A percentile compares a stretch with the other conserved stretches of the same genome.
Conservation (phyloP, 2,329 filamentous ascomycete species). For the Westerdykella sp. region DNA sequence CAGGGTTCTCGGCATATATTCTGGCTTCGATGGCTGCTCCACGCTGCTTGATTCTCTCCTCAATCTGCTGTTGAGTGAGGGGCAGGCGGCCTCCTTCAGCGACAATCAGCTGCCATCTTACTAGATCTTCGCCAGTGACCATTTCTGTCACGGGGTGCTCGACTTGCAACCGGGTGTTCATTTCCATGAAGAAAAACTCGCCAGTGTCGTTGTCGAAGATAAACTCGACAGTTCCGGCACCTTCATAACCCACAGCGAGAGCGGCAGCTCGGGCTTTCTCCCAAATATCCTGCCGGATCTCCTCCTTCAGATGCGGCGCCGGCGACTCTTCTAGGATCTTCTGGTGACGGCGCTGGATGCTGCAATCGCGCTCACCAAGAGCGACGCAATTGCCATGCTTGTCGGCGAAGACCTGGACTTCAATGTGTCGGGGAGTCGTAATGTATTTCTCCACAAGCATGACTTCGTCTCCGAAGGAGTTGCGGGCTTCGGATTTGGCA, state of each 20-base stretch:
- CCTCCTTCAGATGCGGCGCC: conserved; percentile 55
- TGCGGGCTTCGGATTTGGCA: conserved; percentile 58
- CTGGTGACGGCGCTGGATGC: conserved; percentile 59
- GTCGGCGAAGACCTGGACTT: conserved; percentile 62
- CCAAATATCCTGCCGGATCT: conserved; percentile 58
- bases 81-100: conserved; percentile 65
- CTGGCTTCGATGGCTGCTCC: conserved; percentile 92
- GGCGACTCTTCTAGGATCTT: conserved; percentile 63
- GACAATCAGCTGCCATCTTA: conserved; percentile 92
- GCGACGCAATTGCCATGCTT: conserved; percentile 60
- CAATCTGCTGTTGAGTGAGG: conserved; percentile 59
- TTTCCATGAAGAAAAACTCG: conserved; percentile 66
- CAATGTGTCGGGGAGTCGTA: conserved; percentile 59
- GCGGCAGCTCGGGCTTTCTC: conserved; percentile 58
- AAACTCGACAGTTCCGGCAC: conserved; percentile 62
- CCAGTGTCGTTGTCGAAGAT: conserved; percentile 63
- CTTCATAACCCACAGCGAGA: conserved; percentile 58
- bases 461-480: conserved; percentile 60
- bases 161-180: conserved; percentile 81
- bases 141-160: conserved; percentile 92
- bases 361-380: conserved; percentile 60
- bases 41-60: conserved; percentile 62
- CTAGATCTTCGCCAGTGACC: conserved; percentile 70
- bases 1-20: conserved; percentile 94
- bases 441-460: conserved; percentile 65